phyloP scores from a whole-genome alignment of 2,329 filamentous ascomycete species.

The Dactylellina leptospora region DNA sequence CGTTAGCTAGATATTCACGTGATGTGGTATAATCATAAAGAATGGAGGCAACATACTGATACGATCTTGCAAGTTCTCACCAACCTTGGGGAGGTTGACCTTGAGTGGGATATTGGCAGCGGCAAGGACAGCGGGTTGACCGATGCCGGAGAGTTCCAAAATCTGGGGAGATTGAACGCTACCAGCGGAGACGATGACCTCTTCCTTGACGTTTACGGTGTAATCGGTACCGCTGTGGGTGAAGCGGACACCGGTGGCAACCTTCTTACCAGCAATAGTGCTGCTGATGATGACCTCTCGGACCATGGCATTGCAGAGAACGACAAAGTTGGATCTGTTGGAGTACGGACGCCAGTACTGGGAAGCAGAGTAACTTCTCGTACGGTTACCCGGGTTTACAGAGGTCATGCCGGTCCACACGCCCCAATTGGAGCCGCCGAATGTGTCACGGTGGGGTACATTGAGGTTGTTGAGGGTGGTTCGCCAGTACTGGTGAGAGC shows the following conservation, averaged over 20 bases:
- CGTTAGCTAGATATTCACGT: constrained; percentile 20
- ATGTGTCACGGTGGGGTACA: constrained; percentile 59
- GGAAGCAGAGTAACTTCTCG: constrained; percentile 62
- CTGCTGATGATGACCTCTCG: constrained; percentile 63
- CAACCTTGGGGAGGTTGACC: constrained; percentile 63
- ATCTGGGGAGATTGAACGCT: constrained; percentile 68
- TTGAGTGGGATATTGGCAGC: constrained; percentile 62
- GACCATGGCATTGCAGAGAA: constrained; percentile 64
- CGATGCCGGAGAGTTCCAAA: constrained; percentile 70
- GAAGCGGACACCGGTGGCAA: constrained; percentile 63
- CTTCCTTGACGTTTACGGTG: constrained; percentile 59
- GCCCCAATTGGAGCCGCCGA: constrained; percentile 61
- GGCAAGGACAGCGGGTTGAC: constrained; percentile 62
- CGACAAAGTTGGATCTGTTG: constrained; percentile 62
- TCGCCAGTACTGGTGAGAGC: constrained; percentile 64
- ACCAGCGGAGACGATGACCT: constrained; percentile 70
- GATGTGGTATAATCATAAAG: background rate
- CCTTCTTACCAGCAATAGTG: constrained; percentile 55
- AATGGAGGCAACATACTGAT: constrained; percentile 58
- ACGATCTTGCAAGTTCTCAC: constrained; percentile 65
- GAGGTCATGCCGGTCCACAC: constrained; percentile 61
- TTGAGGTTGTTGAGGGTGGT: constrained; percentile 60
- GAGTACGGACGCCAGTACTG: constrained; percentile 61
- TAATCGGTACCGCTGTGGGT: constrained; percentile 58
- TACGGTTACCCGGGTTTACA: constrained; percentile 58